Percentiles rank a stretch among this genome's conserved stretches.
These are phyloP conservation scores for Xylariaceae sp. DNA, from an alignment of 2,329 filamentous ascomycete genomes.

Conservation along the genomic window DNA sequence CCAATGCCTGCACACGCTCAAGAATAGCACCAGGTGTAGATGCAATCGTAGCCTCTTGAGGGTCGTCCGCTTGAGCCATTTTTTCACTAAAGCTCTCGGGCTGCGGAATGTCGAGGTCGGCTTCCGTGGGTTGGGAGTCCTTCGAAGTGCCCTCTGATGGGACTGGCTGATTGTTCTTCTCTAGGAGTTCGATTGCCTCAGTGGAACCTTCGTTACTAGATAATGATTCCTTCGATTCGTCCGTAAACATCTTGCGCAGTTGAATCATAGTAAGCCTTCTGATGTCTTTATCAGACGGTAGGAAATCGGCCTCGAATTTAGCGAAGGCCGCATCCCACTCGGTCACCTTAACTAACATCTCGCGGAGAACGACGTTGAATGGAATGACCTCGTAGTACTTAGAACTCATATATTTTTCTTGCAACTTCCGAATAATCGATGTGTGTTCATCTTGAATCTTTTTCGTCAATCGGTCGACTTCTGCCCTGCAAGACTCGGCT, in stretches of 20 bases:
- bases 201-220: conserved; percentile 61
- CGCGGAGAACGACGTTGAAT: conserved; percentile 79
- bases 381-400: conserved; percentile 97
- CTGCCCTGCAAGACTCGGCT: conserved; percentile 70
- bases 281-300: conserved; percentile 94
- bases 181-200: conserved; percentile 49
- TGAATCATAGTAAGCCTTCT: conserved; percentile 86
- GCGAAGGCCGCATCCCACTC: conserved; percentile 90
- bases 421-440: conserved; percentile 67
- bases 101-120: conserved; percentile 11
- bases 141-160: conserved; percentile 22
- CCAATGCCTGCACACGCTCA: conserved; percentile 46
- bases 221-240: conserved; percentile 75
- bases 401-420: conserved; percentile 86
- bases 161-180: conserved; percentile 40
- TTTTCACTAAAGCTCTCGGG: conserved; percentile 18
- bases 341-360: conserved; percentile 86
- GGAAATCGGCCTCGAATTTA: conserved; percentile 87
- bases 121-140: conserved; percentile 21
- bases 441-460: conserved; percentile 80
- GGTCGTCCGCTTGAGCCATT: conserved; percentile 11
- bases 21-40: conserved; percentile 33
- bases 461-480: conserved; percentile 72
- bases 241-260: conserved; percentile 88
- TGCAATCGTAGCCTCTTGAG: conserved; percentile 32